phyloP scores from a whole-genome alignment of 2,329 filamentous ascomycete species.

The Monosporascus sp. region DNA sequence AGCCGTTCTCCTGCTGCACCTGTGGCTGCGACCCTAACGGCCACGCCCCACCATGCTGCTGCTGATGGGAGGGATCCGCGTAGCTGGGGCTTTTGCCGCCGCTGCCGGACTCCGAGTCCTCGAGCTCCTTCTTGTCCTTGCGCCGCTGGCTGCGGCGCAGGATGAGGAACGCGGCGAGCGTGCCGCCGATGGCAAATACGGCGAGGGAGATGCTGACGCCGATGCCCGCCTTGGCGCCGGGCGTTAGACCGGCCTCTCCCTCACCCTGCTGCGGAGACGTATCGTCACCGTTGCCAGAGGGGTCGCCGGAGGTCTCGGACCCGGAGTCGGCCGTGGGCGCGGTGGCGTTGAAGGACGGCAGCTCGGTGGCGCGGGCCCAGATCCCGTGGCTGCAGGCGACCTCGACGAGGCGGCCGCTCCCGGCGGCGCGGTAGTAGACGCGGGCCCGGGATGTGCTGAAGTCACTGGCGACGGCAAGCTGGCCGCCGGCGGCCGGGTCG shows the following conservation, averaged over 20 bases:
- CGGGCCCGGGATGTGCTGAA: conserved; percentile 18
- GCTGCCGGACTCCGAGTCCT: conserved; percentile 9
- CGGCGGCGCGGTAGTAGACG: conserved; percentile 27
- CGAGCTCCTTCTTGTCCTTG: conserved; percentile 2
- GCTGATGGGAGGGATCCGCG: conserved; percentile 5
- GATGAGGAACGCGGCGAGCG: conserved; percentile 22
- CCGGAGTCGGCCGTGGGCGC: conserved; percentile 1
- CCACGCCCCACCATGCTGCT: conserved; percentile 3
- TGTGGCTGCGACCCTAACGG: background rate
- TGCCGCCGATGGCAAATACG: conserved; percentile 25
- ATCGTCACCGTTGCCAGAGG: background rate
- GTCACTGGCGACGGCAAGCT: conserved; percentile 26
- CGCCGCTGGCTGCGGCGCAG: conserved; percentile 19
- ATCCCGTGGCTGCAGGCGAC: conserved; percentile 20
- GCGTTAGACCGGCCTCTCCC: conserved; percentile 20
- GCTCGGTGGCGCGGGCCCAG: conserved; percentile 24
- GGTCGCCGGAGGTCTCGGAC: conserved; percentile 1
- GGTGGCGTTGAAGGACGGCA: conserved; percentile 22
- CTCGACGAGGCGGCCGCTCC: conserved; percentile 27
- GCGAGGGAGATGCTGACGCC: conserved; percentile 30
- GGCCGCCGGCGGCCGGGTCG: conserved; percentile 18
- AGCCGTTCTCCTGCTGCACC: background rate
- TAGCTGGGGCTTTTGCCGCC: background rate
- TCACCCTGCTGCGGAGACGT: background rate
- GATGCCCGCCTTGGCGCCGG: conserved; percentile 31